Conservation (phyloP, 345 rosid genomes). For the Chamaenerion angustifolium region DNA sequence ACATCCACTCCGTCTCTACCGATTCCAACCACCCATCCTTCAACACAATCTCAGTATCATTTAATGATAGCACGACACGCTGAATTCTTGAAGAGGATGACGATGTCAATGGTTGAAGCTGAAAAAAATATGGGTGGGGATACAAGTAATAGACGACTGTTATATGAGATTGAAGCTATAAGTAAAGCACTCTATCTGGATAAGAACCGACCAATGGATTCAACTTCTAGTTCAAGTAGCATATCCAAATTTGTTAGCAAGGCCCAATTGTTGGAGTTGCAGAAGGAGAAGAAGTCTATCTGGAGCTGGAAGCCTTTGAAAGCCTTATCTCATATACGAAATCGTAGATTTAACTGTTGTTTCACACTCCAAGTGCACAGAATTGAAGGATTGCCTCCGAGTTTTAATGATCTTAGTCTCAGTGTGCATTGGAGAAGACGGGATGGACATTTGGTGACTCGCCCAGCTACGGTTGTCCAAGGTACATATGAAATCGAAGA, state of each 20-base stretch:
- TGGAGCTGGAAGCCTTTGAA: constrained; percentile 93
- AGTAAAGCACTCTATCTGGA: constrained; percentile 63
- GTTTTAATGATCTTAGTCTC: constrained; percentile 40
- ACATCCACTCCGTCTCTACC: too few species aligned
- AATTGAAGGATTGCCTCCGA: constrained; percentile 46
- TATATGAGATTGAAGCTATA: constrained; percentile 63
- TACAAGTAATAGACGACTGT: constrained; percentile 39
- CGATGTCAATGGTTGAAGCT: constrained; percentile 40
- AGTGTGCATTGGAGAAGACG: constrained; percentile 87
- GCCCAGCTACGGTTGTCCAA: constrained; percentile 38
- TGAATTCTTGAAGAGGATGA: constrained; percentile 13
- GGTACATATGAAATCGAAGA: constrained; percentile 67
- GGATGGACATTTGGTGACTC: constrained; percentile 50
- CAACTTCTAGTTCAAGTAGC: constrained; percentile 15
- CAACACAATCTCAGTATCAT: too few species aligned
- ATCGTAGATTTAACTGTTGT: constrained; percentile 59
- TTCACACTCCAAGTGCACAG: constrained; percentile 71
- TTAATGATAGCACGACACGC: background rate
- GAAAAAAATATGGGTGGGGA: constrained; percentile 40
- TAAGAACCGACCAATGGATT: constrained; percentile 23
- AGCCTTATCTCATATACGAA: constrained; percentile 52
- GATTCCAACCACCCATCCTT: too few species aligned
- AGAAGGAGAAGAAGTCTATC: constrained; percentile 66
- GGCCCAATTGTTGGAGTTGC: constrained; percentile 22
- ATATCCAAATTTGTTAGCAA: constrained; percentile 33